Conservation (phyloP, 208 protist genomes). For the Borovskyia barvae region DNA sequence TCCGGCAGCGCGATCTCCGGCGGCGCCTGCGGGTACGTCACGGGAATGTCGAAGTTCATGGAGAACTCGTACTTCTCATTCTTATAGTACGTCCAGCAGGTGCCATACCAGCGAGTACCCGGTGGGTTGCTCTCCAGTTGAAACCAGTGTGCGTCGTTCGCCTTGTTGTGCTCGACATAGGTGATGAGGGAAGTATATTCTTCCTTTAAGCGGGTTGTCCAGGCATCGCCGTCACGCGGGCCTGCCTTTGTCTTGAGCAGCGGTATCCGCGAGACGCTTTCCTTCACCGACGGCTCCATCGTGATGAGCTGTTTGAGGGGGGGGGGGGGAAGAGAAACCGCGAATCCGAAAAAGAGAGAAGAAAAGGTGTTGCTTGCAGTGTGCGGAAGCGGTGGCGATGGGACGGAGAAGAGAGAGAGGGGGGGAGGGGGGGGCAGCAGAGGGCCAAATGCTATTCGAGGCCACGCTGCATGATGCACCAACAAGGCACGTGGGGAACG, state of each 20-base stretch:
- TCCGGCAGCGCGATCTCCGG: conserved; percentile 96
- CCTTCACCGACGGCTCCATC: conserved; percentile 84
- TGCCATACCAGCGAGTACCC: conserved; percentile 96
- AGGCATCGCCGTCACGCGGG: conserved; percentile 94
- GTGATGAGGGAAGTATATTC: conserved; percentile 96
- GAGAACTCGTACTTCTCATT: conserved; percentile 97
- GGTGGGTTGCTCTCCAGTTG: conserved; percentile 93
- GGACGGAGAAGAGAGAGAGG: not conserved
- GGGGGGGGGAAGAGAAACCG: too few relatives aligned
- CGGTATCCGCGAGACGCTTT: conserved; percentile 94
- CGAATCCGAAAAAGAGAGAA: not conserved
- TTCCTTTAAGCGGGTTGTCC: conserved; percentile 96
- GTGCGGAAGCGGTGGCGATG: not conserved
- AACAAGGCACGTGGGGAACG: too few relatives aligned
- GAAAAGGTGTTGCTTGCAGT: not conserved
- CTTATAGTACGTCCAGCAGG: conserved; percentile 96
- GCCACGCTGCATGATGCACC: too few relatives aligned
- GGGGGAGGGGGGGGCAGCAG: too few relatives aligned
- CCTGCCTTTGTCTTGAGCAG: conserved; percentile 94
- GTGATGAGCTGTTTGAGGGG: too few relatives aligned
- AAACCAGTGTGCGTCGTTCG: conserved; percentile 96
- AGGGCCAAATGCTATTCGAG: too few relatives aligned
- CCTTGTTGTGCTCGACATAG: conserved; percentile 97
- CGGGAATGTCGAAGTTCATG: conserved; percentile 97
- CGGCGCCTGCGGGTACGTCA: conserved; percentile 95